Base-by-base conservation (phyloP, 495 filamentous ascomycete species). In the Ascobolus immersus region DNA sequence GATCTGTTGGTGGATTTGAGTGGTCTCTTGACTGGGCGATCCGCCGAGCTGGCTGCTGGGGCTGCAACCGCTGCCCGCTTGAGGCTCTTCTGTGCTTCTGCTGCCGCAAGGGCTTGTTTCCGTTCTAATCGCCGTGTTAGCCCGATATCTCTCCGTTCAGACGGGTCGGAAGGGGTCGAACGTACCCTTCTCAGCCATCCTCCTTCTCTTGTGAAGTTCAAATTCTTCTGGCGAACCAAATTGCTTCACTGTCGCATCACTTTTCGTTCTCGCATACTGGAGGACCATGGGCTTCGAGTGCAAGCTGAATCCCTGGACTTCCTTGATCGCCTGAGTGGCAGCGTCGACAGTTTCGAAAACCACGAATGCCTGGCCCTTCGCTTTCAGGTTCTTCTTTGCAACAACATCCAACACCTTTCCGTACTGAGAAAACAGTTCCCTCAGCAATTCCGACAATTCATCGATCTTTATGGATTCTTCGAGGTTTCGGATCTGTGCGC, bases 291-390 rank as follows among this genome's bases (percentile, higher is more conserved):
- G 73, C 57, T 92, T 90, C 17, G 76, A 80, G 44, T 90, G 91
- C 11, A 99, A 57, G 39, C 89, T 78, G 55, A 99, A 94, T 11
- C 80, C 82, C 45, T 94, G 76, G 42, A 92, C 59, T 38, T 90
- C 79, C 15, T 86, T 73, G 39, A 92, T 76, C 11, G 86, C 86
- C 27, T 68, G 61, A 37, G 65, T 59, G 5, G 81, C 86, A 0
- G 73, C 62, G 27, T 81, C 71, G 17, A 68, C 57, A 33, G 59
- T 68, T 42, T 90, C 81, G 53, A 80, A 94, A 34, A 99, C 82
- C 36, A 99, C 58, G 52, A 99, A 99, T 4, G 86, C 86, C 55
- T 99, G 86, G 28, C 86, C 86, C 53, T 89, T 92, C 36, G 78
- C 75, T 47, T 77, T 80, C 21, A 94, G 58, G 49, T 84, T 91